Conservation (phyloP, 257 asterid species). For the Fraxinus americana region DNA sequence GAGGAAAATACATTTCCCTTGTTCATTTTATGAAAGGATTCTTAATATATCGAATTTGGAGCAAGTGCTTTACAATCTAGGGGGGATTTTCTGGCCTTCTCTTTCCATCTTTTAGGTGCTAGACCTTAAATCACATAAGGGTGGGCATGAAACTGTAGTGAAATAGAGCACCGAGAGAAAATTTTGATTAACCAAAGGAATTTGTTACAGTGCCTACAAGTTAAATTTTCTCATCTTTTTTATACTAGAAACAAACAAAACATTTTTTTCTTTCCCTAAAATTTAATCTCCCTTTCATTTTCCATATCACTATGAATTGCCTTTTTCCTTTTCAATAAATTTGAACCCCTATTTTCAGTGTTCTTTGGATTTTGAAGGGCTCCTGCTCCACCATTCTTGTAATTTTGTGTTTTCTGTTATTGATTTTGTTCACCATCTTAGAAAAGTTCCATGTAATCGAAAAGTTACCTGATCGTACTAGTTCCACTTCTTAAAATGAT, state of each 20-base stretch:
- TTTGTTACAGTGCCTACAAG: neutral
- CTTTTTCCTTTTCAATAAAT: no score
- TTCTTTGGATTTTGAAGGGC: neutral
- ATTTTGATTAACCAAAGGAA: neutral
- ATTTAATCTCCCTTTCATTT: neutral
- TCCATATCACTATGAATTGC: no score
- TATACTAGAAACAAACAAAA: no score
- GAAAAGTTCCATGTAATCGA: constrained; percentile 1
- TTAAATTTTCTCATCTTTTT: no score
- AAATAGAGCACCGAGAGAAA: neutral
- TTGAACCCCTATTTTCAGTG: neutral
- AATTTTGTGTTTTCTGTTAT: neutral
- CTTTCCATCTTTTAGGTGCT: no score
- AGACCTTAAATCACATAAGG: neutral
- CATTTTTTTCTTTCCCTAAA: neutral
- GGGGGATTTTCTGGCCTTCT: neutral
- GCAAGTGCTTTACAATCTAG: neutral
- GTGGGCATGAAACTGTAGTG: no score
- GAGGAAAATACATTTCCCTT: neutral
- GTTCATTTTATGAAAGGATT: neutral
- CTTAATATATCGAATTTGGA: neutral
- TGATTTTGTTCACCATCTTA: neutral
- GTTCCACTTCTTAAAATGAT: constrained; percentile 16
- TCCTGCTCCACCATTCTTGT: neutral
- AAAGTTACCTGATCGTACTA: neutral